These are phyloP conservation scores for Fusarium illudens DNA, from an alignment of 2,329 filamentous ascomycete species.

Conservation along the genomic window DNA sequence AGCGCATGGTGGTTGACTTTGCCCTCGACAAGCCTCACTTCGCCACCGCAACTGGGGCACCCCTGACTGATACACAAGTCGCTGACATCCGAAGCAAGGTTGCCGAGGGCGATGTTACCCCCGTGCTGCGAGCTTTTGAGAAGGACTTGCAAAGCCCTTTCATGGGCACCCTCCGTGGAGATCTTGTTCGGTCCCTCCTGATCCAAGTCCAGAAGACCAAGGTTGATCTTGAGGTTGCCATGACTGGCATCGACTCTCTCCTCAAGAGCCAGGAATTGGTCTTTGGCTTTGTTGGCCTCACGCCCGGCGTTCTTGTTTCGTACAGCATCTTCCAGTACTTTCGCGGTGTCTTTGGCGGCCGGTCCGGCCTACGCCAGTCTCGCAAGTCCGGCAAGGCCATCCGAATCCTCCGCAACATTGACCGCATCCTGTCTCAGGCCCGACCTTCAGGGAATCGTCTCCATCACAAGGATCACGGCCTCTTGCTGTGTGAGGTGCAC, in stretches of 20 bases:
- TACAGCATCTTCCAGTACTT: slow-evolving; percentile 79
- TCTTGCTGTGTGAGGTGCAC: slow-evolving; percentile 90
- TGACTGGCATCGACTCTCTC: slow-evolving; percentile 93
- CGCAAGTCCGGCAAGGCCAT: slow-evolving; percentile 75
- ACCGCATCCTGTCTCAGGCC: slow-evolving; percentile 77
- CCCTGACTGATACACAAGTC: slow-evolving; percentile 74
- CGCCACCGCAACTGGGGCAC: slow-evolving; percentile 53
- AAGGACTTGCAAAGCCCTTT: slow-evolving; percentile 85
- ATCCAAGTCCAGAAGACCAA: slow-evolving; percentile 99
- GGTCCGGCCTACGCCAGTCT: slow-evolving; percentile 71
- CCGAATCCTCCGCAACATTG: slow-evolving; percentile 85
- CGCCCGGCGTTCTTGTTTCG: slow-evolving; percentile 88
- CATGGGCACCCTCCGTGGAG: slow-evolving; percentile 81
- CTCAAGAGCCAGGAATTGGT: slow-evolving; percentile 96
- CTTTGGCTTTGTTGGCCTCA: slow-evolving; percentile 96
- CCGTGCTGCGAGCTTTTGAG: slow-evolving; percentile 90
- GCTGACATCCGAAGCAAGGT: slow-evolving; percentile 80
- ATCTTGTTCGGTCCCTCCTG: slow-evolving; percentile 86
- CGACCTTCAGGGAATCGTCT: slow-evolving; percentile 76
- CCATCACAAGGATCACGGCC: slow-evolving; percentile 91
- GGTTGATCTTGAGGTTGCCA: slow-evolving; percentile 95
- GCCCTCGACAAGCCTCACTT: slow-evolving; percentile 80
- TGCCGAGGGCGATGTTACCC: slow-evolving; percentile 89
- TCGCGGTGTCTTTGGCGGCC: slow-evolving; percentile 71
- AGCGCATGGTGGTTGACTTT: slow-evolving; percentile 98